Evolutionary conservation across 257 asterid species (phyloP).

Genomic region (Cynanchum wilfordii): DNA sequence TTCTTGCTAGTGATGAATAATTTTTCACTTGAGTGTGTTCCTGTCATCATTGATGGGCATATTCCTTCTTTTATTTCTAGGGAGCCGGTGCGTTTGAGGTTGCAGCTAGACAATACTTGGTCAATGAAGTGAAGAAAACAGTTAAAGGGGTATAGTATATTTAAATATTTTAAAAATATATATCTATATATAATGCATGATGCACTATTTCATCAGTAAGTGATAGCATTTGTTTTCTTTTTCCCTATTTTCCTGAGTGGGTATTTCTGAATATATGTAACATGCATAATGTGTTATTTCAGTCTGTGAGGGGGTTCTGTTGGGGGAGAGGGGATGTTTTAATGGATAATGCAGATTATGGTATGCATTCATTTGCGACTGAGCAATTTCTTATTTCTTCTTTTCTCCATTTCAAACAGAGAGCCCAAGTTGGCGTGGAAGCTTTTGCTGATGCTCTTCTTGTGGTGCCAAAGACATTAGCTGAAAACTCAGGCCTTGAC

Average conservation of each 20-base stretch:
- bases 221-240: too few relatives aligned
- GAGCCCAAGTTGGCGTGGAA: slow-evolving; percentile 98
- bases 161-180: neutral
- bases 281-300: slow-evolving; percentile 2
- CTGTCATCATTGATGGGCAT: neutral
- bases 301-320: neutral
- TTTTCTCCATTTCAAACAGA: slow-evolving; percentile 38
- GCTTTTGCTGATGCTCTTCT: slow-evolving; percentile 99
- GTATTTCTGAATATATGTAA: too few relatives aligned
- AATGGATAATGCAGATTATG: neutral
- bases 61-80: slow-evolving; percentile 31
- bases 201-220: too few relatives aligned
- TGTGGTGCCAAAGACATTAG: slow-evolving; percentile 88
- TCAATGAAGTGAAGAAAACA: slow-evolving; percentile 95
- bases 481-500: slow-evolving; percentile 98
- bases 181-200: neutral
- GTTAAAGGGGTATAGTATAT: slow-evolving; percentile 70
- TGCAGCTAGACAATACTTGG: slow-evolving; percentile 87
- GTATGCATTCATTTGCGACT: neutral
- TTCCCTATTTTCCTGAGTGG: too few relatives aligned
- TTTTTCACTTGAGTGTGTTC: neutral
- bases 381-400: slow-evolving; percentile 14
- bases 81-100: slow-evolving; percentile 99
- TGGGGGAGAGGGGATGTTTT: too few relatives aligned
- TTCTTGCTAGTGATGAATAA: neutral